Conservation (phyloP, 192 early-diverging fungal species). For the Backusella circina region DNA sequence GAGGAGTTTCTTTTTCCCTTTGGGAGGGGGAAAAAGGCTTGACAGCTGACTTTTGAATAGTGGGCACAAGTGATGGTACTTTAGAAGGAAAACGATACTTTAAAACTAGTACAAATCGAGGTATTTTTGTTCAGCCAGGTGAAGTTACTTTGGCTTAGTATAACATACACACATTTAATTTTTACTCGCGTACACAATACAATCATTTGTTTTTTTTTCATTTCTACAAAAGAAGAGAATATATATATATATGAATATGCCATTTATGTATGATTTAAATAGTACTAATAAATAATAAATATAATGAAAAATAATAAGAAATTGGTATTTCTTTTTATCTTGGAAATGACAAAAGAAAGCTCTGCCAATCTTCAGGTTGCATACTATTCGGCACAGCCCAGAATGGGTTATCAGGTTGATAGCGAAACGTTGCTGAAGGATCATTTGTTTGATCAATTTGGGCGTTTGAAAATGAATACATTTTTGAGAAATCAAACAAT, state of each 20-base stretch:
- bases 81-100: slow-evolving; percentile 18
- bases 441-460: background rate
- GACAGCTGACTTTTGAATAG: background rate
- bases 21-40: background rate
- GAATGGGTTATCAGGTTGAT: slow-evolving; percentile 1
- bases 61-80: slow-evolving; percentile 24
- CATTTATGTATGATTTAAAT: background rate
- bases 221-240: background rate
- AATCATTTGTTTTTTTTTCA: background rate
- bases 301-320: background rate
- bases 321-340: background rate
- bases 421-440: background rate
- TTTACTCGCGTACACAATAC: too few species aligned
- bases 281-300: background rate
- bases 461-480: background rate
- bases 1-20: background rate
- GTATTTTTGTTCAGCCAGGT: slow-evolving; percentile 15
- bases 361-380: background rate
- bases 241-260: background rate
- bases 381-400: slow-evolving; percentile 5
- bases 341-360: background rate
- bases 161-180: background rate
- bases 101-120: slow-evolving; percentile 15
- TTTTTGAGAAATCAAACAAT: background rate
- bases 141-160: slow-evolving; percentile 13